Base-by-base conservation (phyloP, 1,284 basidiomycete species). In the Taiwanofungus camphoratus region DNA sequence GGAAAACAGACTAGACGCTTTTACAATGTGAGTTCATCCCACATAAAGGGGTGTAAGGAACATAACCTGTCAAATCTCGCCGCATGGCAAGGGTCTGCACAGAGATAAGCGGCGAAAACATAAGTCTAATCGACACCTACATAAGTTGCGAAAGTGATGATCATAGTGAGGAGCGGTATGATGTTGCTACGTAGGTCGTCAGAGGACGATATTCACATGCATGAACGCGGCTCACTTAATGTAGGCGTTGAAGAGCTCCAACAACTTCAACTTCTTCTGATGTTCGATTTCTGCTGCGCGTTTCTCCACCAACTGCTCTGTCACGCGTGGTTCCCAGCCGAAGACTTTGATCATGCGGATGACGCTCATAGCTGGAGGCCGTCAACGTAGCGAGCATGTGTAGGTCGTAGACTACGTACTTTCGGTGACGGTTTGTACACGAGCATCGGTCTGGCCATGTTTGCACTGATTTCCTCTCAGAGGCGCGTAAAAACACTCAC, bases 161-260 rank as follows among this genome's bases (percentile, higher is more conserved):
- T 56, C 75, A 87, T 88, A 12, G 77, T 79, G 27, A 79, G 49
- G 3, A 83, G 64, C 0, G 87, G 83, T 27, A 87, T 75, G 31
- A 78, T 39, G 49, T 70, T 76, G 59, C 79, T 84, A 48, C 13
- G n/a, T n/a, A 32, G 13, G 38, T 20, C 34, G 32, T 37, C 11
- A 37, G 24, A 13, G 33, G 31, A 13, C n/a, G 9, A 46, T 6
- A 21, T 16, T 19, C 39, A 20, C 32, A 15, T 13, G 27, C 30
- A 34, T 33, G 20, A 9, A n/a, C n/a, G n/a, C 39, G 34, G 71
- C 67, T 68, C 72, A 70, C 64, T 65, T 58, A 31, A 52, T 55
- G 42, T 59, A 62, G 24, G 57, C 52, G 31, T 63, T 66, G 26
- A 59, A 48, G 34, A 69, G 52, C 22, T 61, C 64, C 36, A 69